Base-by-base conservation (phyloP, 2,329 filamentous ascomycete species). In the Fusarium concolor region DNA sequence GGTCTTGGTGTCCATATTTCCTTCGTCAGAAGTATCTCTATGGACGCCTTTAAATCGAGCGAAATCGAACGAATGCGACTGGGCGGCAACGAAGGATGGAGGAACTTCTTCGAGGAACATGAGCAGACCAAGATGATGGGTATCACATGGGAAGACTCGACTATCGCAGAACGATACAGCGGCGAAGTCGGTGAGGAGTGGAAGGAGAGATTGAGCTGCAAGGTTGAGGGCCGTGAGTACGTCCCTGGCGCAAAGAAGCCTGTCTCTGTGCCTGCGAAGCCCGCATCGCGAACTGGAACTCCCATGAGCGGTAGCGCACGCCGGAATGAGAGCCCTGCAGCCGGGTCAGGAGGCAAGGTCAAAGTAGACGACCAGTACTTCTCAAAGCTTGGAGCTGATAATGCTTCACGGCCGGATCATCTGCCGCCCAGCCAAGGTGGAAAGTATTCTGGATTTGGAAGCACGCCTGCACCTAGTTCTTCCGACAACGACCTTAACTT, bases 1-100 rank as follows among this genome's bases (percentile, higher is more conserved):
- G 94, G 94, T 5, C 89, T 99, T 29, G 96, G 96, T 65, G 96
- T 99, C 35, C 96, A 99, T 84, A 97, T 99, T 79, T 97, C 94
- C 78, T 99, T 99, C 82, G 94, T 99, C 68, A 92, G 96, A 62
- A 96, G 92, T 75, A 96, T 98, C 76, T 97, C 93, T 65, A 99
- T 99, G 96, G 96, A 99, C 82, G 94, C 94, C 58, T 98, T 99
- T 85, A 99, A 99, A 80, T 88, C 89, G 68, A 87, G 87, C 74
- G 96, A 99, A 81, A 95, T 98, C 75, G 90, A 93, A 80, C 91
- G 94, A 71, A 98, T 99, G 96, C 89, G 94, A 61, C 85, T 92
- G 22, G 96, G 95, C 44, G 96, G 96, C 54, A 99, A 99, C 81
- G 89, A 91, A 65, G 87, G 89, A 17, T 98, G 94, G 91, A 90